Percentiles rank a stretch among this genome's conserved stretches.
Evolutionary conservation across 768 basidiomycete species (phyloP).

Genomic region (Boletus reticuloceps): DNA sequence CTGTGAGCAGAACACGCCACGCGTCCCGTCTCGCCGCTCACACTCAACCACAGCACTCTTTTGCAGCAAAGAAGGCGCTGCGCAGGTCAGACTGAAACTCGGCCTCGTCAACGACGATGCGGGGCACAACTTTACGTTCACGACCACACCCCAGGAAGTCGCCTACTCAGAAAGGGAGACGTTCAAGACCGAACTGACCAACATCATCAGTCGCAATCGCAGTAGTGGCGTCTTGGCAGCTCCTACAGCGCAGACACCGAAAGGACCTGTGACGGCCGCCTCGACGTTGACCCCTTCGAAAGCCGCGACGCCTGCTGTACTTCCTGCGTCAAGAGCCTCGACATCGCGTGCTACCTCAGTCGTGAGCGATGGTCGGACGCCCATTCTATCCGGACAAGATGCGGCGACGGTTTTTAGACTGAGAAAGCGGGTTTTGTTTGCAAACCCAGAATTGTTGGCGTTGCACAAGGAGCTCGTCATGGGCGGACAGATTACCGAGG

Average conservation of each 20-base stretch:
- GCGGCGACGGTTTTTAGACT: slow-evolving; percentile 67
- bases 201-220: slow-evolving; percentile 74
- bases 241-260: slow-evolving; percentile 21
- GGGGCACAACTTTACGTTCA: slow-evolving; percentile 83
- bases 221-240: slow-evolving; percentile 27
- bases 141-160: slow-evolving; percentile 51
- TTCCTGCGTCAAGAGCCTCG: slow-evolving; percentile 40
- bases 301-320: slow-evolving; percentile 32
- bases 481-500: slow-evolving; percentile 79
- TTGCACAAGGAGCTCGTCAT: slow-evolving; percentile 90
- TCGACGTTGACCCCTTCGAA: slow-evolving; percentile 18
- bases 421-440: slow-evolving; percentile 75
- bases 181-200: slow-evolving; percentile 78
- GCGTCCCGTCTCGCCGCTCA: not conserved
- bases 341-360: slow-evolving; percentile 65
- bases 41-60: slow-evolving; percentile 57
- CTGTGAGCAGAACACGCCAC: slow-evolving; percentile 44
- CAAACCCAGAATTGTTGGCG: slow-evolving; percentile 71
- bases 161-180: slow-evolving; percentile 73
- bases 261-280: slow-evolving; percentile 22
- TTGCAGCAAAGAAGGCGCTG: slow-evolving; percentile 80
- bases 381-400: slow-evolving; percentile 56
- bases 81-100: slow-evolving; percentile 77
- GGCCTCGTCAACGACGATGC: slow-evolving; percentile 64
- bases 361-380: slow-evolving; percentile 50